Evolutionary conservation across 169 alveolate species (phyloP), one percentile per base, ranked within the genome.

Genomic region (Cryptosporidium meleagridis): DNA sequence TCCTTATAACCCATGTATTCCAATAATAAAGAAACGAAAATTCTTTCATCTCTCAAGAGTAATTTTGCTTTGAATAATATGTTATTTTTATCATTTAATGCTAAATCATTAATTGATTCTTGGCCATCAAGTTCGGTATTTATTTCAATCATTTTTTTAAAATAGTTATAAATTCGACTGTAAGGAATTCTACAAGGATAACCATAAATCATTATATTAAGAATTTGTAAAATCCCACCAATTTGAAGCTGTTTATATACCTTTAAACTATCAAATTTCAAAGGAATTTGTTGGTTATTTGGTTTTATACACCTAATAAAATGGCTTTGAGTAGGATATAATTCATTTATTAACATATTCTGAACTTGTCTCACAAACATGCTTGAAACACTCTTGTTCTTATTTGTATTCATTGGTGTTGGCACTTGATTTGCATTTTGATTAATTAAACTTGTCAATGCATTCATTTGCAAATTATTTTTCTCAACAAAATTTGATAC

Each of bases 281-380:
- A 70, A 21, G 94, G 69, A 39, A 53, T 53, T 55, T 92, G 92
- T 31, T 85, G 35, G 67, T 87, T 85, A 85, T 92, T 92, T 31
- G 94, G 94, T 59, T 92, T 92, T 37, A 92, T 92, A 58, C 94
- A 92, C 33, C 94, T 75, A 35, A 92, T 92, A 55, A 92, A 92
- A 75, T 86, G 92, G 7, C 93, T 91, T 18, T 84, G 89, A n/a
- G 94, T 92, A 39, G 86, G 75, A 45, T 89, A 86, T 41, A 92
- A 58, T 21, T 92, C 91, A 52, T 85, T 85, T 1, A 85, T 62
- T 44, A 92, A 55, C 73, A 92, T 71, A 85, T 92, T 92, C 39
- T 91, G 85, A 53, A 91, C 93, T 67, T 92, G 92, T 55, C 71
- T 92, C 55, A 92, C 91, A 45, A 86, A 92, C 59, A 67, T 72